Conservation (phyloP, 148 eudicot species). For the Chenopodium quinoa region DNA sequence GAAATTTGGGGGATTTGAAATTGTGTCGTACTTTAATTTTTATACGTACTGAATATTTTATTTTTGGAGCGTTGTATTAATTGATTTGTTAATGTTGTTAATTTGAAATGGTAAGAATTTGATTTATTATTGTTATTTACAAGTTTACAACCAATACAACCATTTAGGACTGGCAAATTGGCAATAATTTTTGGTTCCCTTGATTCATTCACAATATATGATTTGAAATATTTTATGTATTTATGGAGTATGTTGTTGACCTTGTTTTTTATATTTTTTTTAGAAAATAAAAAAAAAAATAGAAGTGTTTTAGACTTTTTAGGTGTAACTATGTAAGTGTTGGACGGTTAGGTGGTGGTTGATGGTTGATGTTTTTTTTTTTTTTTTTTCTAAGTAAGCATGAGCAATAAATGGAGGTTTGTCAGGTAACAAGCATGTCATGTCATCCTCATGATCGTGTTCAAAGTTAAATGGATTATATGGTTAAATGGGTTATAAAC, state of each 20-base stretch:
- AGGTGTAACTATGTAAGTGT: constrained; percentile 1
- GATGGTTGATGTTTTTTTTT: not conserved
- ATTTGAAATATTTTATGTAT: not conserved
- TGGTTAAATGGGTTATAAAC: no score
- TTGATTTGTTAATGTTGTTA: no score
- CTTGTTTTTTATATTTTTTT: not conserved
- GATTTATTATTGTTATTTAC: not conserved
- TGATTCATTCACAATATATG: constrained; percentile 15
- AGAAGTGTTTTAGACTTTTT: not conserved
- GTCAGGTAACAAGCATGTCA: no score
- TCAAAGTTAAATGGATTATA: no score
- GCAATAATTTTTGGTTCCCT: not conserved
- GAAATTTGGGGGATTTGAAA: constrained; percentile 28
- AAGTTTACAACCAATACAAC: not conserved
- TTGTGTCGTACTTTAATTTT: not conserved
- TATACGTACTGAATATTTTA: not conserved
- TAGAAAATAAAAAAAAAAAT: no score
- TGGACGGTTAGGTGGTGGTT: constrained; percentile 15
- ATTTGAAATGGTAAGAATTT: not conserved
- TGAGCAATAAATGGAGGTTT: no score
- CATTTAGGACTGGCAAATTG: constrained; percentile 16
- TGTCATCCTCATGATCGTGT: no score
- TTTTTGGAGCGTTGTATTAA: not conserved
- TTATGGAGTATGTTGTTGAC: not conserved
- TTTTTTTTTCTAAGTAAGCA: no score